Conservation (phyloP, 441 rosid species). For the Brassica balearica region DNA sequence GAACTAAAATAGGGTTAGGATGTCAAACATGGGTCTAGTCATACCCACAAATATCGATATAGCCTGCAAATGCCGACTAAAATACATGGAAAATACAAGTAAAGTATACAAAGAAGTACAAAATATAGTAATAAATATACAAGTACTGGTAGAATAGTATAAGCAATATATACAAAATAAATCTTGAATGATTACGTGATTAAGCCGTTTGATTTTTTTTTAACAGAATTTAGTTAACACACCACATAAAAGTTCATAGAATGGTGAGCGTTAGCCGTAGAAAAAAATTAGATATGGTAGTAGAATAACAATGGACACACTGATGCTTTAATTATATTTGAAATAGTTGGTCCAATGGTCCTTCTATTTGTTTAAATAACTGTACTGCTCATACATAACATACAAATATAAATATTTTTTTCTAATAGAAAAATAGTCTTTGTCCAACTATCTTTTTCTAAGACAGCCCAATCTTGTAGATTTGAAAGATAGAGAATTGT, state of each 20-base stretch:
- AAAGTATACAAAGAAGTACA: not conserved
- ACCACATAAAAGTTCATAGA: not conserved
- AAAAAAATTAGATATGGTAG: not conserved
- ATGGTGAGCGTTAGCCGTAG: not conserved
- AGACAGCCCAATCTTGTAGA: constrained; percentile 10
- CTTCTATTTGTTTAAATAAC: not conserved
- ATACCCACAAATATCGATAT: not conserved
- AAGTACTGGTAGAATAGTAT: not conserved
- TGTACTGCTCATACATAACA: not conserved
- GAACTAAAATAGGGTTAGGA: not conserved
- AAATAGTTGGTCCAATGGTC: not conserved
- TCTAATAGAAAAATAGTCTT: not conserved
- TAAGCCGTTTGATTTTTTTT: not conserved
- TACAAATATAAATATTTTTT: not conserved
- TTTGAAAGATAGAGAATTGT: constrained; percentile 15
- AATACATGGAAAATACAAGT: constrained; percentile 1
- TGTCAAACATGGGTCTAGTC: not conserved
- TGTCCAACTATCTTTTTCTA: not conserved
- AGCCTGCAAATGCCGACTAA: not conserved
- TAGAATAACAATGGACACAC: not conserved
- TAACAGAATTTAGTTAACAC: not conserved
- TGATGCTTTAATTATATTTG: not conserved
- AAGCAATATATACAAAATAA: not conserved
- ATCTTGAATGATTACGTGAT: not conserved
- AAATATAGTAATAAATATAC: not conserved